Conservation (phyloP, 78 protist species). For the Mantamonas sphyraenae region DNA sequence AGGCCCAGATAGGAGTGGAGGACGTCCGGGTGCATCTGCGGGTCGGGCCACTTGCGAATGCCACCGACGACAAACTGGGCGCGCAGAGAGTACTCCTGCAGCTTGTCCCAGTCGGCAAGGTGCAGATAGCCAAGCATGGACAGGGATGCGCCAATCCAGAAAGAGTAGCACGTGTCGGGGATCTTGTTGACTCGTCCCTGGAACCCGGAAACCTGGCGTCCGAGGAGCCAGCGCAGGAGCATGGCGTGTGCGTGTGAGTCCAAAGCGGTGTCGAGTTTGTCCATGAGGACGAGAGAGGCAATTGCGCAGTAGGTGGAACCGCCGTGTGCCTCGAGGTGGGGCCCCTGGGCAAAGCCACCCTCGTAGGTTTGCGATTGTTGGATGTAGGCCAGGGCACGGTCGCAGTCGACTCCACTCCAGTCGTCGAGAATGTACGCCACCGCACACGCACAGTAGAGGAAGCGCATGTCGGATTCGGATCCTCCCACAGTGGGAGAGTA, state of each 20-base stretch:
- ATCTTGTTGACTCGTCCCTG: constrained; percentile 88
- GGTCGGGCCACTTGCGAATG: neutral
- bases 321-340: constrained; percentile 71
- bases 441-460: constrained; percentile 57
- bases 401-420: constrained; percentile 46
- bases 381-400: constrained; percentile 28
- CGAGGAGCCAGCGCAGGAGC: constrained; percentile 7
- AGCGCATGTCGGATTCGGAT: constrained; percentile 59
- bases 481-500: constrained; percentile 17
- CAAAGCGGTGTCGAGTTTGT: constrained; percentile 7
- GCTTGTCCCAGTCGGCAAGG: constrained; percentile 15
- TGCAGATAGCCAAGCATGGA: constrained; percentile 14
- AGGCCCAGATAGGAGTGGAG: constrained; percentile 47
- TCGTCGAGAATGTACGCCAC: constrained; percentile 39
- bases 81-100: neutral
- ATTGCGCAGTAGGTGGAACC: constrained; percentile 71
- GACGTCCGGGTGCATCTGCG: constrained; percentile 29
- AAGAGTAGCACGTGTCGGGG: constrained; percentile 91
- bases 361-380: constrained; percentile 29
- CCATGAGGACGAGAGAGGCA: constrained; percentile 46
- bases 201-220: constrained; percentile 74
- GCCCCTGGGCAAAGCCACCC: constrained; percentile 56
- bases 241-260: neutral
- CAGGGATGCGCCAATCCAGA: constrained; percentile 86
- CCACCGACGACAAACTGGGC: neutral